A percentile compares a stretch with the other conserved stretches of the same genome.
These are phyloP conservation scores for Helianthus tuberosus DNA, from an alignment of 129 eudicot species.

Conservation along the genomic window DNA sequence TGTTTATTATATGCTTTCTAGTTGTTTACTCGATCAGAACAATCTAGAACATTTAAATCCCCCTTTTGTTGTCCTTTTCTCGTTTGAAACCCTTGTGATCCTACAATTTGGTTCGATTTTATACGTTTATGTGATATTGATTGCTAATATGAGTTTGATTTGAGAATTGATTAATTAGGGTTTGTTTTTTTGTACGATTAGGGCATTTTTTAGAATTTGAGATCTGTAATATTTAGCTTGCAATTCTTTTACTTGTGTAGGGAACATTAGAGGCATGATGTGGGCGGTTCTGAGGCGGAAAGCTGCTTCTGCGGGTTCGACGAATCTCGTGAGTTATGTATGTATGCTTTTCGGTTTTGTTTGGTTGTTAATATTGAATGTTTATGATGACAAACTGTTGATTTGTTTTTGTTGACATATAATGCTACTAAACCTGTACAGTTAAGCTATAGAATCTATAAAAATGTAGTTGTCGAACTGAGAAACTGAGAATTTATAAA, in stretches of 20 bases:
- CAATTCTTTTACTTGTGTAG: neutral
- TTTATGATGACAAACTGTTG: neutral
- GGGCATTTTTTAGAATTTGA: conserved; percentile 11
- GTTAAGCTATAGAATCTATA: neutral
- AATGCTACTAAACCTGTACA: neutral
- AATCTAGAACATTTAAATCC: conserved; percentile 4
- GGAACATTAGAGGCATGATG: conserved; percentile 29
- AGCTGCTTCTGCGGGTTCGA: conserved; percentile 41
- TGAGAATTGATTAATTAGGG: neutral
- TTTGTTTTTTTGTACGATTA: neutral
- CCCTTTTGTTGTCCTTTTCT: neutral
- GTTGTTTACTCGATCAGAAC: conserved; percentile 14
- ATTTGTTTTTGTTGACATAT: neutral
- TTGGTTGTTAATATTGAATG: neutral
- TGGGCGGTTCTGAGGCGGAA: conserved; percentile 42
- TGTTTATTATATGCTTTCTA: conserved; percentile 2
- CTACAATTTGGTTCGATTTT: conserved; percentile 2
- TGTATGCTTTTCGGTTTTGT: neutral
- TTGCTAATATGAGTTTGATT: neutral
- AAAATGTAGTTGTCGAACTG: neutral
- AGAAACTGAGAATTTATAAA: neutral
- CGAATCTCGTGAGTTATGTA: conserved; percentile 34
- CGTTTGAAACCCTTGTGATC: conserved; percentile 7
- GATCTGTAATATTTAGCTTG: conserved; percentile 13
- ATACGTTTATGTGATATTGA: neutral